Evolutionary conservation across 2,329 filamentous ascomycete species (phyloP).

Genomic region (Metarhizium robertsii): DNA sequence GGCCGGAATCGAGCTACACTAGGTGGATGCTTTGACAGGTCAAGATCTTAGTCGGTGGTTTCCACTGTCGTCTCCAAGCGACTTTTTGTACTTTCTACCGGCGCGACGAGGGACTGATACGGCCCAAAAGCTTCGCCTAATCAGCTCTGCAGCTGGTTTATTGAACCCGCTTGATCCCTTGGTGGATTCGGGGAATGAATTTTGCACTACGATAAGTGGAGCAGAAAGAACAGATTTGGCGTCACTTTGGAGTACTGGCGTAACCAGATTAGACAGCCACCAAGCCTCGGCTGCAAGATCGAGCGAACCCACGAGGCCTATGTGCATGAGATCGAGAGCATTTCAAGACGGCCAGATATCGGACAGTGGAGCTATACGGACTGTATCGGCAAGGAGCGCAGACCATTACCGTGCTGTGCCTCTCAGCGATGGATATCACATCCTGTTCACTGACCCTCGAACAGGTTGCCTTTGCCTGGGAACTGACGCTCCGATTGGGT

Average conservation of each 20-base stretch:
- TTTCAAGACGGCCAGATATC: background rate
- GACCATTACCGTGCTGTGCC: slow-evolving; percentile 57
- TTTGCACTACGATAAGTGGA: slow-evolving; percentile 14
- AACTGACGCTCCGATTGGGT: slow-evolving; percentile 48
- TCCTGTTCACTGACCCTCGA: slow-evolving; percentile 54
- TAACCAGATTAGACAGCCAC: slow-evolving; percentile 6
- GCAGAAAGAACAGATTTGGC: slow-evolving; percentile 12
- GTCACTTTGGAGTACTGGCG: slow-evolving; percentile 2
- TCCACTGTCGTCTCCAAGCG: slow-evolving; percentile 42
- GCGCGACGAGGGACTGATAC: slow-evolving; percentile 38
- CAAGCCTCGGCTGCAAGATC: background rate
- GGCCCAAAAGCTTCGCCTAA: slow-evolving; percentile 48
- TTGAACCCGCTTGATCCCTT: slow-evolving; percentile 13
- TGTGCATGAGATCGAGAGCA: background rate
- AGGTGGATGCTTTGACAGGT: slow-evolving; percentile 35
- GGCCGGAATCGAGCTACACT: slow-evolving; percentile 54
- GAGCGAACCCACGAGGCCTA: background rate
- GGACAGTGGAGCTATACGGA: slow-evolving; percentile 6
- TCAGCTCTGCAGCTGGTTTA: slow-evolving; percentile 45
- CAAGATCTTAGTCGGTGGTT: slow-evolving; percentile 46
- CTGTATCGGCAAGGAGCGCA: slow-evolving; percentile 32
- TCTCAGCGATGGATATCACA: slow-evolving; percentile 54
- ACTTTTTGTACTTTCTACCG: slow-evolving; percentile 51
- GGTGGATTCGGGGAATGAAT: slow-evolving; percentile 12
- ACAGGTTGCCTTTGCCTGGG: slow-evolving; percentile 50